Base-by-base conservation (phyloP, 805 yeast species). In the Kluyveromyces nonfermentans region DNA sequence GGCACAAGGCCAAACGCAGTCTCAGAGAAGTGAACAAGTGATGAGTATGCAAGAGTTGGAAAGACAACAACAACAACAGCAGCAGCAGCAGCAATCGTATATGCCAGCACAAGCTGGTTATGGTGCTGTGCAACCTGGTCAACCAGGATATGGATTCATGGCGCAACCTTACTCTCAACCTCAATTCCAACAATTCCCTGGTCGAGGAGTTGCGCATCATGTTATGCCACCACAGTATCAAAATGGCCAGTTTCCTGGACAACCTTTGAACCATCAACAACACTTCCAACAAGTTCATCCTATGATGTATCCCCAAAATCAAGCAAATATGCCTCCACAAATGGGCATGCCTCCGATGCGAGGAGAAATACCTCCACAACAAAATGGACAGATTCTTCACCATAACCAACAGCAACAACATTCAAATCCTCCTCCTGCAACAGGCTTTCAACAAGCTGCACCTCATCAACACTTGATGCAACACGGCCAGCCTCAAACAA, bases 21-120 rank as follows among this genome's bases (percentile, higher is more conserved):
- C 40, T 12, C 46, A 40, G 19, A 46, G 35, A 21, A 49, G 39
- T 15, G 50, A 42, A 31, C 48, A 45, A n/a, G 49, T 45, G 41
- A 48, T 51, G 15, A 53, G 44, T 28, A 42, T 28, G 8, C 41
- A 15, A 18, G 46, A 73, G 53, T 72, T 82, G 18, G 64, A 84
- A 52, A 82, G 95, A 9, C 69, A 86, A 60, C 90, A 84, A 59
- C 94, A 88, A 54, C 75, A 88, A 50, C 96, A 88, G 65, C 86
- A 95, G 43, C 67, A 60, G 46, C 63, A 53, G 41, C 64, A 59
- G 33, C 66, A 57, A 47, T 48, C 50, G 42, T 63, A 56, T 42
- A 43, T 46, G 41, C 52, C 42, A 9, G 52, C 50, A 5, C 63
- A 50, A 33, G 56, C 48, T 40, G 54, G 57, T 17, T 41, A 64